A percentile compares a stretch with the other conserved stretches of the same genome.
These are phyloP conservation scores for Pseudohyphozyma bogoriensis DNA, from an alignment of 768 basidiomycete species.

Conservation along the genomic window DNA sequence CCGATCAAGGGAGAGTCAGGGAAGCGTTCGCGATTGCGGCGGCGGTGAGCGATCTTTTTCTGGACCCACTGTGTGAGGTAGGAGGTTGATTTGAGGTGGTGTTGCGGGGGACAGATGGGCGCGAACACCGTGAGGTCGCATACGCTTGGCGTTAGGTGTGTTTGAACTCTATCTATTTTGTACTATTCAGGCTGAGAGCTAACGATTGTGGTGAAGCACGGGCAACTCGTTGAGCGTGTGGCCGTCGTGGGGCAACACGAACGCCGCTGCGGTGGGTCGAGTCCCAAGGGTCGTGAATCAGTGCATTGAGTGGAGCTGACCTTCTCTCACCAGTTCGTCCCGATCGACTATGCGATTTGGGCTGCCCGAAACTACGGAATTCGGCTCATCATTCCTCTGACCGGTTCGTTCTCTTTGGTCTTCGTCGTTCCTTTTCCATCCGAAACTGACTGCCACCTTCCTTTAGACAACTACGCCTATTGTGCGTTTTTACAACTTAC, in stretches of 20 bases:
- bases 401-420: slow-evolving; percentile 7
- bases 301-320: not conserved
- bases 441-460: not conserved
- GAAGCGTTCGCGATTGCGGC: no score
- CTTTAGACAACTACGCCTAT: slow-evolving; percentile 24
- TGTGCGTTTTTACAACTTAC: slow-evolving; percentile 6
- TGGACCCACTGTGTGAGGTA: no score
- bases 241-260: slow-evolving; percentile 17
- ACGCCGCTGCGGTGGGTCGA: slow-evolving; percentile 15
- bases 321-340: slow-evolving; percentile 12
- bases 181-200: not conserved
- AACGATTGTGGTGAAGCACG: slow-evolving; percentile 1
- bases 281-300: not conserved
- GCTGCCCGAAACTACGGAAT: slow-evolving; percentile 29
- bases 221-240: slow-evolving; percentile 22
- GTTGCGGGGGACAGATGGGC: no score
- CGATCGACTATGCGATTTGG: slow-evolving; percentile 30
- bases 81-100: no score
- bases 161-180: fast-evolving
- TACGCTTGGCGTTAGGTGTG: slow-evolving; percentile 28
- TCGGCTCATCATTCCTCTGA: slow-evolving; percentile 28
- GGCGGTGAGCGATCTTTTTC: no score
- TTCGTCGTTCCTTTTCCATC: not conserved
- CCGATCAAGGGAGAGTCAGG: slow-evolving; percentile 30
- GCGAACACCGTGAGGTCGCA: slow-evolving; percentile 29